Evolutionary conservation across 306 rosid genomes (phyloP).

Genomic region (Dalbergia oliveri): DNA sequence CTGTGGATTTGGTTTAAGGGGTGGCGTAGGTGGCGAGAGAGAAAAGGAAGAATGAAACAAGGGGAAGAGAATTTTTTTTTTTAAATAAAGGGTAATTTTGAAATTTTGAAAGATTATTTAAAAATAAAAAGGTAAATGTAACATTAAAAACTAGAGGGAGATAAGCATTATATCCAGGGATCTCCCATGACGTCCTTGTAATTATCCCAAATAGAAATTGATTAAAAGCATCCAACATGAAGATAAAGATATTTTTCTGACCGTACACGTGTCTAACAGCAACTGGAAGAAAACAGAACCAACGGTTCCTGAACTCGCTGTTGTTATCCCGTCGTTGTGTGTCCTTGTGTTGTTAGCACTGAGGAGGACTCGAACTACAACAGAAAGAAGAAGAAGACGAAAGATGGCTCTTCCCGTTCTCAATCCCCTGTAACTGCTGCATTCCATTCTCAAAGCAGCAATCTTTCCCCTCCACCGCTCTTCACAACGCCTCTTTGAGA

Average conservation of each 20-base stretch:
- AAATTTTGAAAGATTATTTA: too few species aligned
- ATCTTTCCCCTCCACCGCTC: conserved; percentile 30
- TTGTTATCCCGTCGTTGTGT: conserved; percentile 46
- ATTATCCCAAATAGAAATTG: too few species aligned
- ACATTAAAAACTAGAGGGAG: too few species aligned
- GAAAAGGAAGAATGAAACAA: too few species aligned
- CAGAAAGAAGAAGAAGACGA: background rate
- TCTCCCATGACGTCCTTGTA: too few species aligned
- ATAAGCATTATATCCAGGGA: too few species aligned
- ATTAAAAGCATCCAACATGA: background rate
- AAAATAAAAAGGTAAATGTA: too few species aligned
- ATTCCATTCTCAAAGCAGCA: conserved; percentile 46
- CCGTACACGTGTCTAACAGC: conserved; percentile 36
- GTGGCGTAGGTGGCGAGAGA: too few species aligned
- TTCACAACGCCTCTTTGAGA: conserved; percentile 36
- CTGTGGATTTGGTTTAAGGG: too few species aligned
- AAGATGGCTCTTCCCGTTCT: conserved; percentile 65
- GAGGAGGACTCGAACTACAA: background rate
- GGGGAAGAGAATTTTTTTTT: too few species aligned
- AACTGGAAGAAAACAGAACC: conserved; percentile 39
- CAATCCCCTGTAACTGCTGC: conserved; percentile 59
- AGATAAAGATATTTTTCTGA: background rate
- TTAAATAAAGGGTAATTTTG: too few species aligned
- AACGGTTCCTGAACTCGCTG: conserved; percentile 39
- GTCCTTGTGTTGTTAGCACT: background rate